Evolutionary conservation across 2,329 filamentous ascomycete species (phyloP), one percentile per base, ranked within the genome.

Genomic region (Conoideocrella luteorostrata): DNA sequence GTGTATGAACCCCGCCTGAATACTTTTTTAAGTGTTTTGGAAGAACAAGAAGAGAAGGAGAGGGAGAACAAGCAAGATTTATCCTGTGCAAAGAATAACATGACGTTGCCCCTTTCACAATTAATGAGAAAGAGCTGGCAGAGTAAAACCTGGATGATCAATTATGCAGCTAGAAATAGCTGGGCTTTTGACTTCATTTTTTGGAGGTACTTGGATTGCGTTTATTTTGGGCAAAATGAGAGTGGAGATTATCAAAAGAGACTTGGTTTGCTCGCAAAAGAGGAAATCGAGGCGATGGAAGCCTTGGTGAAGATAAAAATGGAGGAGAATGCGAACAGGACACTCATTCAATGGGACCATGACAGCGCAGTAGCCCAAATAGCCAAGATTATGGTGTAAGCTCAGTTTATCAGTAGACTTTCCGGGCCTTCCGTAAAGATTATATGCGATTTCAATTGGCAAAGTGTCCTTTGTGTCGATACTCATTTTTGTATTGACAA

Each of bases 121-220:
- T n/a, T n/a, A n/a, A 68, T 68, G 64, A 45, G 55, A 6, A 52
- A 63, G 28, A 65, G 60, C 47, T 66, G 62, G 65, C 56, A 62
- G 22, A 61, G 49, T 3, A 45, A 54, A 11, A 47, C 50, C 2
- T 66, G 60, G 50, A 57, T 56, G 56, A 23, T 66, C 15, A 61
- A 52, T 42, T 65, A 64, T 24, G 63, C 59, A 3, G 59, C 57
- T 3, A 58, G 60, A 41, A 64, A 62, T 24, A 64, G 61, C 44
- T 67, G 60, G 62, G 60, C 56, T 0, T 65, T 68, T 48, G 64
- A 68, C 43, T 50, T 51, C 7, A 47, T 67, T 5, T 69, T 44
- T 45, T 68, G 63, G 64, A 62, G 53, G 41, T 62, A 47, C 44
- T 44, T 67, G n/a, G 62, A 68, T 44, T 47, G 58, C 43, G 48